Evolutionary conservation across 192 early-diverging fungal genomes (phyloP), one percentile per base, ranked within the genome.

Genomic region (Martensiomyces pterosporus): DNA sequence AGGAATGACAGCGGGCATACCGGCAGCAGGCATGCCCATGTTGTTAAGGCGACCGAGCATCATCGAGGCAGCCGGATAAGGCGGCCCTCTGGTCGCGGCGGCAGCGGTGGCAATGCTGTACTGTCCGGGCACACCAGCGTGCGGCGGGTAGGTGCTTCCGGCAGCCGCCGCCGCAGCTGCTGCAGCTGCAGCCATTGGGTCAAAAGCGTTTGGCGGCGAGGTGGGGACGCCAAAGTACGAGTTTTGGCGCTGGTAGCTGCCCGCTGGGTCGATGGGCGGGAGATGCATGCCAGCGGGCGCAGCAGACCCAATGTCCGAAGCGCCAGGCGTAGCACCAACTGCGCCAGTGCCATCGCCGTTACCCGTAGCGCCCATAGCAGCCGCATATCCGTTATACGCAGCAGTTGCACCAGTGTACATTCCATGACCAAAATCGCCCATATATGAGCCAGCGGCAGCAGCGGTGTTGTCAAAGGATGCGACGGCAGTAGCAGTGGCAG

Each of bases 191-290:
- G 48, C 45, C 47, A 71, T 59, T 6, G 55, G 55, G 41, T 71
- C 67, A 32, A 71, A 71, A 18, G 37, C 34, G 47, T 44, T 23
- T 14, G 17, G 39, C 22, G 60, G 39, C 21, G 64, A 60, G 4
- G 56, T 45, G 4, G 63, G 51, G 41, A 66, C 62, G 35, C 44
- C 58, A 57, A 73, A 73, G 42, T 66, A 73, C 42, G 69, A 62
- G 48, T 40, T 50, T 25, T 60, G 58, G 22, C 64, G 63, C 41
- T 54, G 32, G 55, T 60, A 24, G 15, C 55, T 33, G 29, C 34
- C 33, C 2, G 60, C 22, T 0, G 53, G 45, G 39, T 73, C 70
- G 24, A 65, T 65, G 9, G 70, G 59, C 41, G 64, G 63, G 39
- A 66, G 49, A 13, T 66, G 57, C 53, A 61, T 66, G 17, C 42